phyloP scores from a whole-genome alignment of 2,329 filamentous ascomycete genomes.

The Cytospora chrysosperma region DNA sequence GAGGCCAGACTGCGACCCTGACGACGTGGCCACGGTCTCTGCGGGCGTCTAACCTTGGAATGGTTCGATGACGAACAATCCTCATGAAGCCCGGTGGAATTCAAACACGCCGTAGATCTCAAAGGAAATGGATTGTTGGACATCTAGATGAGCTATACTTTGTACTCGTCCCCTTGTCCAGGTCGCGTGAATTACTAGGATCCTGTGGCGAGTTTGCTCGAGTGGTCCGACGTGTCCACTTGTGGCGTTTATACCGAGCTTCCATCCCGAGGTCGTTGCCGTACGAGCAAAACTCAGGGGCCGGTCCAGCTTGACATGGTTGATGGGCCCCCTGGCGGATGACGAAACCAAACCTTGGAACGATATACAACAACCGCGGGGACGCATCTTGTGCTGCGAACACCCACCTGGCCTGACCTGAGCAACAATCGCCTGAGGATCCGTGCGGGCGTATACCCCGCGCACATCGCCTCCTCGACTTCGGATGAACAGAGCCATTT shows the following conservation, averaged over 20 bases:
- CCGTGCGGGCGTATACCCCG: background rate
- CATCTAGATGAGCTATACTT: background rate
- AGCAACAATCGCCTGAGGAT: background rate
- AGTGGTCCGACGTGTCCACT: background rate
- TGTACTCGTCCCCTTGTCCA: no score
- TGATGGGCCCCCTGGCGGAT: background rate
- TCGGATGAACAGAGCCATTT: conserved; percentile 14
- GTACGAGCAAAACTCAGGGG: background rate
- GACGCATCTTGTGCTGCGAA: background rate
- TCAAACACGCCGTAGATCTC: background rate
- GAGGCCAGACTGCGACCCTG: conserved; percentile 26
- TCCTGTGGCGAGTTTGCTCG: background rate
- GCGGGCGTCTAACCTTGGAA: conserved; percentile 17
- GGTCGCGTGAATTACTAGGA: background rate
- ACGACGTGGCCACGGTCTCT: conserved; percentile 25
- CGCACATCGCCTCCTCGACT: conserved; percentile 1
- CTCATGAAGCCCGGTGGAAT: no score
- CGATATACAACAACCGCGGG: background rate
- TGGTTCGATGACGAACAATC: background rate
- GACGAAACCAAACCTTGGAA: background rate
- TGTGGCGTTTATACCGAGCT: background rate
- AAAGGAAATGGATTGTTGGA: background rate
- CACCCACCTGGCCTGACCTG: no score
- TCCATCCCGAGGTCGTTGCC: background rate
- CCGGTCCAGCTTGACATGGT: conserved; percentile 9